A percentile compares a stretch with the other conserved stretches of the same genome.
Conservation (phyloP, 768 basidiomycete species). For the Coprinopsis cinerea region DNA sequence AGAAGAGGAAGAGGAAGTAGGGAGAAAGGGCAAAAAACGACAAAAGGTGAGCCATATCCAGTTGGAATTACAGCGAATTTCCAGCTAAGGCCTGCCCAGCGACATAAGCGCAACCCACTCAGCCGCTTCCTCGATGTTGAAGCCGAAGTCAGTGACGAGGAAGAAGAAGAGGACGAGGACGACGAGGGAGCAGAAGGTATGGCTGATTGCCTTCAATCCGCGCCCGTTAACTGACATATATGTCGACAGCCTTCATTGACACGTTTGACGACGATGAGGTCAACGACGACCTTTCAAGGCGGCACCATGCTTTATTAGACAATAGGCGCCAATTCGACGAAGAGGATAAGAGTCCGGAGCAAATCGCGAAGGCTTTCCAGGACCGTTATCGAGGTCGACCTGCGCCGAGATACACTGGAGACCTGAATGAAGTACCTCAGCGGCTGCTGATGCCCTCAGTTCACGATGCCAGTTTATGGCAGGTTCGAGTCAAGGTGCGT, state of each 20-base stretch:
- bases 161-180: slow-evolving; percentile 87
- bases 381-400: slow-evolving; percentile 68
- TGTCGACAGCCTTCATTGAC: slow-evolving; percentile 59
- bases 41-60: slow-evolving; percentile 43
- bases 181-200: slow-evolving; percentile 58
- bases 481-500: slow-evolving; percentile 86
- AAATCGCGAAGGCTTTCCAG: slow-evolving; percentile 77
- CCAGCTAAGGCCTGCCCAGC: slow-evolving; percentile 36
- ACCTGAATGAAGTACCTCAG: slow-evolving; percentile 92
- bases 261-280: slow-evolving; percentile 53
- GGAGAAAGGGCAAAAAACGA: slow-evolving; percentile 49
- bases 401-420: slow-evolving; percentile 76
- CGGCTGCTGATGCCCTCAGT: slow-evolving; percentile 94
- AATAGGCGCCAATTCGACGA: slow-evolving; percentile 57
- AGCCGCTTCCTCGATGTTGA: slow-evolving; percentile 93
- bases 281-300: slow-evolving; percentile 47
- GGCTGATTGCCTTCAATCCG: slow-evolving; percentile 14
- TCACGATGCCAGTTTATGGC: slow-evolving; percentile 94
- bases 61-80: slow-evolving; percentile 4
- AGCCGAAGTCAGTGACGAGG: slow-evolving; percentile 95
- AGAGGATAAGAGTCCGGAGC: slow-evolving; percentile 73
- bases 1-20: slow-evolving; percentile 49
- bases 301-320: slow-evolving; percentile 66
- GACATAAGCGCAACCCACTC: slow-evolving; percentile 57
- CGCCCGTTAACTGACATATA: slow-evolving; percentile 8